phyloP scores from a whole-genome alignment of 2,329 filamentous ascomycete species.

The Fusarium sp. region DNA sequence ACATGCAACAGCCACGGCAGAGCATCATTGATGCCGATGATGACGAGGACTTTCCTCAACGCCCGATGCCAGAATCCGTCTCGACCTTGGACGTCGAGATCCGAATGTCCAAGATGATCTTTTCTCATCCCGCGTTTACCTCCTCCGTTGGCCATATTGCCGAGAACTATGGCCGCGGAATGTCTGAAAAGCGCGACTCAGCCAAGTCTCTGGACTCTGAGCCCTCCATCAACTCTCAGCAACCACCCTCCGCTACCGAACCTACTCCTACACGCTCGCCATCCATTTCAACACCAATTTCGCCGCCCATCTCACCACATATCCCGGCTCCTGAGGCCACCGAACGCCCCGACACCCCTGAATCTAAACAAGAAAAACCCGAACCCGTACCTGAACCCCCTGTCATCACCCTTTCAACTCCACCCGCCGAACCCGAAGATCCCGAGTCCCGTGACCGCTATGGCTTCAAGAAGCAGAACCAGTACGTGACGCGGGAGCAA shows the following conservation, averaged over 20 bases:
- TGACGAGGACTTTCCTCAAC: constrained; percentile 40
- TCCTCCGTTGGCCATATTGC: constrained; percentile 58
- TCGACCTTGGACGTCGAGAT: constrained; percentile 58
- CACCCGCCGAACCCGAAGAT: constrained; percentile 61
- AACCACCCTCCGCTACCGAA: constrained; percentile 35
- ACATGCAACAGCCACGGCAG: constrained; percentile 39
- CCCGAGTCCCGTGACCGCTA: constrained; percentile 81
- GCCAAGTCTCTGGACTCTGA: constrained; percentile 63
- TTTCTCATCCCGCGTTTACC: constrained; percentile 57
- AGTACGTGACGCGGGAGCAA: constrained; percentile 81
- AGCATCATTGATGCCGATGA: constrained; percentile 28
- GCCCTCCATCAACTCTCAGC: constrained; percentile 47
- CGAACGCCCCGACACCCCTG: constrained; percentile 38
- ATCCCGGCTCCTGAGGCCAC: constrained; percentile 12
- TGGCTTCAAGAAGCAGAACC: constrained; percentile 90
- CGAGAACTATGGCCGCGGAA: constrained; percentile 48
- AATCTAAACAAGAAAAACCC: constrained; percentile 19
- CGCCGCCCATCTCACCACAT: constrained; percentile 35
- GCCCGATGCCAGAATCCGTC: constrained; percentile 37
- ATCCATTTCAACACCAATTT: constrained; percentile 34
- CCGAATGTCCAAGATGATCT: constrained; percentile 59
- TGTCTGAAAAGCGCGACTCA: constrained; percentile 65
- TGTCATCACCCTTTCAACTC: constrained; percentile 44
- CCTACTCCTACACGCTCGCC: constrained; percentile 14
- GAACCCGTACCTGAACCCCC: constrained; percentile 39